Conservation (phyloP, 2,329 filamentous ascomycete genomes). For the Ascochyta fabae region DNA sequence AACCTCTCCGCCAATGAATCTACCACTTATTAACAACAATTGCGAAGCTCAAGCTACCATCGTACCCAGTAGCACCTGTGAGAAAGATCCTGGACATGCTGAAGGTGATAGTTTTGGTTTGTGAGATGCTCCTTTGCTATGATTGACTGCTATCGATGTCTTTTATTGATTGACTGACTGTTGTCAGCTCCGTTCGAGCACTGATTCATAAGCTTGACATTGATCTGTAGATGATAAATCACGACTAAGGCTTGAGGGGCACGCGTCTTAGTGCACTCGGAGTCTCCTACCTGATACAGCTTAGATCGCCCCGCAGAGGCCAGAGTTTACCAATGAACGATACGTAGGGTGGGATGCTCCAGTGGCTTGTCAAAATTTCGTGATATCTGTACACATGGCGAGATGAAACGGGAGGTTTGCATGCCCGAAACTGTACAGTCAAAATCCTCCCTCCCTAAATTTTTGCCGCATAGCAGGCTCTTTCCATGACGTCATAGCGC, state of each 20-base stretch:
- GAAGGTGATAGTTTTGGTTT: not conserved
- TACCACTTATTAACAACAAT: not conserved
- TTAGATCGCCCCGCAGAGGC: constrained; percentile 7
- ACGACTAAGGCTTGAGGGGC: not conserved
- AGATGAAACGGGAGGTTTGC: not conserved
- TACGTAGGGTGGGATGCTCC: not conserved
- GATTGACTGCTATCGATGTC: not conserved
- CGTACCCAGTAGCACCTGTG: constrained; percentile 20
- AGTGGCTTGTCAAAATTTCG: constrained; percentile 1
- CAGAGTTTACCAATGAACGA: constrained; percentile 1
- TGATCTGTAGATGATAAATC: constrained; percentile 8
- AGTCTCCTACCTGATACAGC: constrained; percentile 7
- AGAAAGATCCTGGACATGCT: constrained; percentile 14
- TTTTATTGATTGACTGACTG: not conserved
- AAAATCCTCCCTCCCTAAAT: not conserved
- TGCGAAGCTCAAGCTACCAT: not conserved
- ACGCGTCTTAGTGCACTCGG: not conserved
- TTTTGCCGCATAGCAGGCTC: not conserved
- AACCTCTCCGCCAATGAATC: constrained; percentile 19
- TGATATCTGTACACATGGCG: constrained; percentile 3
- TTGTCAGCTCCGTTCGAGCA: not conserved
- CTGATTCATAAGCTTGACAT: constrained; percentile 4
- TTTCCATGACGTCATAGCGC: constrained; percentile 6
- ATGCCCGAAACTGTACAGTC: not conserved
- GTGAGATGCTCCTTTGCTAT: not conserved